Evolutionary conservation across 805 yeast genomes (phyloP), one percentile per base, ranked within the genome.

Genomic region (Candida oleophila): DNA sequence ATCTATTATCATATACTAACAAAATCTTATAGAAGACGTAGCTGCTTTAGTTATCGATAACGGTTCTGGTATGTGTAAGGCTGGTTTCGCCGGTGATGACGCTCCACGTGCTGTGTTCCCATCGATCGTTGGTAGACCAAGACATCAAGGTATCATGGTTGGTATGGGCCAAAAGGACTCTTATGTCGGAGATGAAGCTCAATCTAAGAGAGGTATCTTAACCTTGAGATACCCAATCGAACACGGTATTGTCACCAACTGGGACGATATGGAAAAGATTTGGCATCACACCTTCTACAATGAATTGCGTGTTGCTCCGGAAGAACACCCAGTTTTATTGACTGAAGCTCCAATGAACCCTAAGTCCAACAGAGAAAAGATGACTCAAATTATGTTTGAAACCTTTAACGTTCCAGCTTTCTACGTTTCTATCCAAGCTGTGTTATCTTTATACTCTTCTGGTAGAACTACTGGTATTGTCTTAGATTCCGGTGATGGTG

Each of bases 11-110:
- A n/a, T 30, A 16, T 56, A 62, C 63, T 62, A 61, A 60, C 63
- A 38, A 33, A 28, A 28, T 19, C 35, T 41, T 50, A 46, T 55
- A 64, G 77, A 72, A 71, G 76, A 71, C 71, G 76, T 71, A 59
- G 75, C 75, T 61, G 74, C 75, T 63, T 74, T 81, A 74, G 98
- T 92, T 80, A 92, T 92, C 79, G 99, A 92, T 76, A 92, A 92
- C 80, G 99, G 99, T 81, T 94, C 99, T 71, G 99, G 99, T 84
- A 94, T 94, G 98, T 94, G 99, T 86, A 94, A 94, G 76, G 99
- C 99, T 92, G 99, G 99, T 78, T 94, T 91, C 74, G 98, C 99
- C 84, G 99, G 99, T 82, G 98, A 94, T 72, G 99, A 94, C 81
- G 98, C 98, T 58, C 99, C 99, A 72, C 88, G 97, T 77, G 98